A percentile compares a stretch with the other conserved stretches of the same genome.
Conservation (phyloP, 495 filamentous ascomycete species). For the Aspergillus affinis region DNA sequence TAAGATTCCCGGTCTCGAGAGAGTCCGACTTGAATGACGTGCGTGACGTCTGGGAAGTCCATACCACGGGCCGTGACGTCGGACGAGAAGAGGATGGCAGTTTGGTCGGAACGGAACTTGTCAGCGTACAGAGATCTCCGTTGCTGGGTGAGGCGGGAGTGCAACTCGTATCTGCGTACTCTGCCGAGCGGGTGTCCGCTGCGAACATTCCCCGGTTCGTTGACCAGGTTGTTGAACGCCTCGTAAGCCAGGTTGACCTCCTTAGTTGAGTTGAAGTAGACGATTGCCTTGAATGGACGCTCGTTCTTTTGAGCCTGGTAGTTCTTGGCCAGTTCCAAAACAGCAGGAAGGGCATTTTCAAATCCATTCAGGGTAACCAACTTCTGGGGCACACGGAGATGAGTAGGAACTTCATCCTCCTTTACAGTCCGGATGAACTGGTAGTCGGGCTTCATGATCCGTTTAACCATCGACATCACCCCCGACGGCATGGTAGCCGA, state of each 20-base stretch:
- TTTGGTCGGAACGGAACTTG: conserved; percentile 60
- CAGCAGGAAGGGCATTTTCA: conserved; percentile 73
- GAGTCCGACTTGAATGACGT: conserved; percentile 68
- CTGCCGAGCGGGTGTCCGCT: conserved; percentile 46
- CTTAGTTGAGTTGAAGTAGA: conserved; percentile 81
- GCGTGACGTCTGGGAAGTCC: conserved; percentile 73
- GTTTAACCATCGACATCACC: conserved; percentile 74
- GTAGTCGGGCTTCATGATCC: conserved; percentile 69
- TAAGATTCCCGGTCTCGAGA: conserved; percentile 65
- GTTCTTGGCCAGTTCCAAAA: conserved; percentile 70
- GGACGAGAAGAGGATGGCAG: conserved; percentile 81
- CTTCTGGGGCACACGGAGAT: conserved; percentile 79
- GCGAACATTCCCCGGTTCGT: conserved; percentile 21
- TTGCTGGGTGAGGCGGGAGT: conserved; percentile 72
- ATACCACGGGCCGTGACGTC: conserved; percentile 94
- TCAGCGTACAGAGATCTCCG: conserved; percentile 67
- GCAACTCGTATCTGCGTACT: conserved; percentile 64
- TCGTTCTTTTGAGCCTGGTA: conserved; percentile 43
- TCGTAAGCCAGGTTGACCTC: conserved; percentile 62
- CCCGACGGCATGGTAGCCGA: conserved; percentile 87
- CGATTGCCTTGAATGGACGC: conserved; percentile 86
- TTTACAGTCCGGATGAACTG: conserved; percentile 81
- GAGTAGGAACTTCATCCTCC: conserved; percentile 78
- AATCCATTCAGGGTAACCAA: conserved; percentile 61
- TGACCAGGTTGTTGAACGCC: conserved; percentile 57